Conservation (phyloP, 2,329 filamentous ascomycete genomes). For the Cladosporium sp. region DNA sequence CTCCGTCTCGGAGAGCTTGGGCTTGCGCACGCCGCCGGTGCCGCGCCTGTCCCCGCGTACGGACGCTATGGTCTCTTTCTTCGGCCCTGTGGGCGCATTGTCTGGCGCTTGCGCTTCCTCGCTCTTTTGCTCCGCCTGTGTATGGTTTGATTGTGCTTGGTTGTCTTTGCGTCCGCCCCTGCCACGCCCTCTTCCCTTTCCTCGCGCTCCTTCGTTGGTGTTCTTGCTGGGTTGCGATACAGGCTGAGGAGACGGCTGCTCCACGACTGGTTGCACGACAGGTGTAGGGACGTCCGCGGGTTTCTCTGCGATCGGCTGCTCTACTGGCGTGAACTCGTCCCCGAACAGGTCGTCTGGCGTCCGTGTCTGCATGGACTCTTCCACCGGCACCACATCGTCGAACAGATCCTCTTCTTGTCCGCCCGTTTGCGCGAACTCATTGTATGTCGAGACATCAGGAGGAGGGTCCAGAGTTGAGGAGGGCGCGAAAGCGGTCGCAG, state of each 20-base stretch:
- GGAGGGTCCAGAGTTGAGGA: constrained; percentile 13
- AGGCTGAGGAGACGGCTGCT: constrained; percentile 3
- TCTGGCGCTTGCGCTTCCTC: constrained; percentile 16
- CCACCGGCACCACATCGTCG: constrained; percentile 31
- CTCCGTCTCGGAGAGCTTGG: constrained; percentile 62
- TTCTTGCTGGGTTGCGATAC: constrained; percentile 1
- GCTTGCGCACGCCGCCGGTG: constrained; percentile 39
- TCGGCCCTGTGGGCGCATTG: constrained; percentile 22
- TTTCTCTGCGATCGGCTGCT: constrained; percentile 37
- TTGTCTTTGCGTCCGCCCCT: constrained; percentile 17
- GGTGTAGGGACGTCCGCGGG: constrained; percentile 8
- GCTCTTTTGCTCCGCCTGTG: constrained; percentile 5
- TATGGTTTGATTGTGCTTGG: neutral
- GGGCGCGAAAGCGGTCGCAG: constrained; percentile 11
- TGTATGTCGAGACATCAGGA: constrained; percentile 21
- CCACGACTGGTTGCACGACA: constrained; percentile 14
- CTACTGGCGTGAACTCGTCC: constrained; percentile 47
- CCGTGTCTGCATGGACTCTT: constrained; percentile 48
- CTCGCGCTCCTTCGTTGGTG: neutral
- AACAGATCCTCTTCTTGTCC: constrained; percentile 31
- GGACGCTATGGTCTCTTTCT: constrained; percentile 19
- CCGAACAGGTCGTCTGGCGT: constrained; percentile 49
- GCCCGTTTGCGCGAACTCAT: constrained; percentile 33
- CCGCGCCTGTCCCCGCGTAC: constrained; percentile 33
- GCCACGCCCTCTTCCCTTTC: constrained; percentile 17